Evolutionary conservation across 1,139 yeast genomes (phyloP).

Genomic region (Hyphopichia burtonii): DNA sequence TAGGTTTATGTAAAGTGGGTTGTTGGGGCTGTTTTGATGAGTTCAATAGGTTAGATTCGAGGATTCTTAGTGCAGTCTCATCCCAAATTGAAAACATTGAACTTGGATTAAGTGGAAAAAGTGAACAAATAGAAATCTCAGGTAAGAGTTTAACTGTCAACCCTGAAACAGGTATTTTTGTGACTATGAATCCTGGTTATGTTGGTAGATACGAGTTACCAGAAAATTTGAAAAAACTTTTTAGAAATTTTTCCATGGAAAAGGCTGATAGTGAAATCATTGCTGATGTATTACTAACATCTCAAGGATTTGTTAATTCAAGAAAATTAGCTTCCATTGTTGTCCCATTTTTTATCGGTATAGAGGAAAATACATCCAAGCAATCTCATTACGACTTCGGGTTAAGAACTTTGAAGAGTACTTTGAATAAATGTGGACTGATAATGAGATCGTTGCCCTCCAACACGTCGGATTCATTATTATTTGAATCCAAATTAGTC

Average conservation of each 20-base stretch:
- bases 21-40: slow-evolving; percentile 98
- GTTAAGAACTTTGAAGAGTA: slow-evolving; percentile 71
- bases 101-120: slow-evolving; percentile 34
- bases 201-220: slow-evolving; percentile 83
- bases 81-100: slow-evolving; percentile 79
- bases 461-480: slow-evolving; percentile 6
- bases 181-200: slow-evolving; percentile 91
- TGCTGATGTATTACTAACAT: slow-evolving; percentile 66
- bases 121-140: slow-evolving; percentile 42
- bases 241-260: slow-evolving; percentile 73
- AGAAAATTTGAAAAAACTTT: slow-evolving; percentile 78
- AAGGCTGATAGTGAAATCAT: slow-evolving; percentile 70
- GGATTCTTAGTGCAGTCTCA: slow-evolving; percentile 80
- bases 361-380: slow-evolving; percentile 38
- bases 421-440: slow-evolving; percentile 59
- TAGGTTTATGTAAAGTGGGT: slow-evolving; percentile 85
- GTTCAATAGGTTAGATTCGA: slow-evolving; percentile 75
- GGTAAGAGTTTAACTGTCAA: slow-evolving; percentile 46
- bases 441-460: slow-evolving; percentile 28
- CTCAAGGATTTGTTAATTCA: slow-evolving; percentile 68
- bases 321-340: slow-evolving; percentile 44
- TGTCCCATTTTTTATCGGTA: slow-evolving; percentile 54
- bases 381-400: slow-evolving; percentile 93
- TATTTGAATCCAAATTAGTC: slow-evolving; percentile 41
- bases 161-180: slow-evolving; percentile 68